These are phyloP conservation scores for Globisporangium mamillatum DNA, from an alignment of 352 stramenopile genomes.

Conservation along the genomic window DNA sequence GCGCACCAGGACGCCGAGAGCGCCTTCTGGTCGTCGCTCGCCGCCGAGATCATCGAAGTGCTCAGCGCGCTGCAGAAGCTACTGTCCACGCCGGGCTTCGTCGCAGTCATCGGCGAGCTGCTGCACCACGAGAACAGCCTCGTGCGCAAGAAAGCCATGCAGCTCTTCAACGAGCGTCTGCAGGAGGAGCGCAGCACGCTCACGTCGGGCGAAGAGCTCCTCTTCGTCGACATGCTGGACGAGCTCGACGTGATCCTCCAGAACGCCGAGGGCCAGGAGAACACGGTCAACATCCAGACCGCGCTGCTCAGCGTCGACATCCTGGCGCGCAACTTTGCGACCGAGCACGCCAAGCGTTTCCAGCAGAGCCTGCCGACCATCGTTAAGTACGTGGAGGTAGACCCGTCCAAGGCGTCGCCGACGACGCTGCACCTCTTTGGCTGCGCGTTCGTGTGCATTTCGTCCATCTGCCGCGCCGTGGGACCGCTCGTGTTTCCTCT, in stretches of 20 bases:
- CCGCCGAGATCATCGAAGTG: constrained; percentile 66
- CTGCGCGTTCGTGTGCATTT: constrained; percentile 79
- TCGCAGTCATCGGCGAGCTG: constrained; percentile 81
- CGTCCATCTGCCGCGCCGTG: constrained; percentile 67
- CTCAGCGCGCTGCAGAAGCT: constrained; percentile 77
- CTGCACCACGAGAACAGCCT: constrained; percentile 83
- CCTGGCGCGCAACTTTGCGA: constrained; percentile 75
- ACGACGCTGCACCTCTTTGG: constrained; percentile 75
- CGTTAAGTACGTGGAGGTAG: constrained; percentile 67
- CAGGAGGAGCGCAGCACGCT: constrained; percentile 62
- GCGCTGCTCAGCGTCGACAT: constrained; percentile 84
- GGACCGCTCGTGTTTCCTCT: constrained; percentile 77
- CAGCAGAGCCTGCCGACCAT: constrained; percentile 68
- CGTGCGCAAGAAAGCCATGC: constrained; percentile 88
- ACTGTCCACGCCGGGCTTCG: constrained; percentile 81
- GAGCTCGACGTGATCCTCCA: constrained; percentile 71
- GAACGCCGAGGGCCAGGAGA: constrained; percentile 56
- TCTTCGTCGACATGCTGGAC: constrained; percentile 88
- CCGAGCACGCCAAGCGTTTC: constrained; percentile 69
- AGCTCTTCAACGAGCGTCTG: constrained; percentile 85
- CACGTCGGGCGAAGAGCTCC: constrained; percentile 61
- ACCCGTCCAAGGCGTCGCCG: constrained; percentile 39
- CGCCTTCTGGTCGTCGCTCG: constrained; percentile 53
- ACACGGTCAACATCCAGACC: constrained; percentile 80
- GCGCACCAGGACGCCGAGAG: constrained; percentile 36